Evolutionary conservation across 768 basidiomycete species (phyloP).

Genomic region (Podaxis mareebaensis): DNA sequence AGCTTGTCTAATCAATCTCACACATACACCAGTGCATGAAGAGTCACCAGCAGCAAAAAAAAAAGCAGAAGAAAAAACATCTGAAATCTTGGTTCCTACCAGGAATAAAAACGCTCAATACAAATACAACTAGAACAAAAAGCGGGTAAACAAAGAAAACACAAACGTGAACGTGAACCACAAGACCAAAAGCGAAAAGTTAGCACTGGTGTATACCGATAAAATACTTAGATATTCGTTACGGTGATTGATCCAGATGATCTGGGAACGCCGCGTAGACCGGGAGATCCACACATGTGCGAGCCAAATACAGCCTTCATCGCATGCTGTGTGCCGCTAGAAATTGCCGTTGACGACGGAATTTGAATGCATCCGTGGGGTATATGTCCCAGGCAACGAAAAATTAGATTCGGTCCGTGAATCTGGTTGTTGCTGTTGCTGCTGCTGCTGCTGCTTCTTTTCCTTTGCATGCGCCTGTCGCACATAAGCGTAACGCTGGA

Average conservation of each 20-base stretch:
- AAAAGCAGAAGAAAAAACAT: neutral
- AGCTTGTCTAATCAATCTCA: neutral
- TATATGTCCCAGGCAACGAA: constrained; percentile 20
- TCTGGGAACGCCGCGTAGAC: neutral
- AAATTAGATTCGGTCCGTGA: constrained; percentile 10
- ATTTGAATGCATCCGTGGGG: constrained; percentile 33
- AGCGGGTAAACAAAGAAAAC: neutral
- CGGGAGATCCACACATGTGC: neutral
- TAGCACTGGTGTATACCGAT: neutral
- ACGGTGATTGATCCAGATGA: constrained; percentile 13
- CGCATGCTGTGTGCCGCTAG: constrained; percentile 1
- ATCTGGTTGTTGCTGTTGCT: constrained; percentile 29
- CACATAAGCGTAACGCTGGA: constrained; percentile 86
- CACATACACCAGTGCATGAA: neutral
- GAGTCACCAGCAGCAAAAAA: neutral
- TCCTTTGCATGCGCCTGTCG: constrained; percentile 77
- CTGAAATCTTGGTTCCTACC: neutral
- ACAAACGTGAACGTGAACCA: neutral
- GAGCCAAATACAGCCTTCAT: neutral
- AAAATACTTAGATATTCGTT: neutral
- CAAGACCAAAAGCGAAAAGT: neutral
- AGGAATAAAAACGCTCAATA: neutral
- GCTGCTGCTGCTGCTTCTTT: constrained; percentile 32
- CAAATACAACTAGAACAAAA: neutral
- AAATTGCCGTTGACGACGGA: constrained; percentile 23